Evolutionary conservation across 2,329 filamentous ascomycete species (phyloP).

Genomic region (Pyrenochaeta sp.): DNA sequence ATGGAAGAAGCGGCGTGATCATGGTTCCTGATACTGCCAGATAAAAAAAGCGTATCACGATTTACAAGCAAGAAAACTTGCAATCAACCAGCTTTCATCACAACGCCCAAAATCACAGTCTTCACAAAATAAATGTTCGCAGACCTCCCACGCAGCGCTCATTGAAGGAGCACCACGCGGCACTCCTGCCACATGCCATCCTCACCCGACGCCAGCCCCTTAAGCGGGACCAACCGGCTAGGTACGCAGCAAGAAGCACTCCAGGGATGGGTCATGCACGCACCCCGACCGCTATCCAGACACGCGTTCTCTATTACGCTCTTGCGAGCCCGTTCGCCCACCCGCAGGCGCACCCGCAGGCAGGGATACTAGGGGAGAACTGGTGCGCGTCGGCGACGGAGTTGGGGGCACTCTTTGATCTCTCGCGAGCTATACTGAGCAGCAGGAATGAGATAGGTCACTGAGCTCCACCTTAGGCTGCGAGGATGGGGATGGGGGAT

Average conservation of each 20-base stretch:
- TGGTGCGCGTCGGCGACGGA: slow-evolving; percentile 39
- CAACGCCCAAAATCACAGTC: too few species aligned
- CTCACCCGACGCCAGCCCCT: slow-evolving; percentile 14
- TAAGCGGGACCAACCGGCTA: slow-evolving; percentile 8
- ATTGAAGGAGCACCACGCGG: slow-evolving; percentile 3
- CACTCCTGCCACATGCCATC: slow-evolving; percentile 11
- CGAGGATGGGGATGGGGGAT: slow-evolving; percentile 36
- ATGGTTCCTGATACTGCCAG: too few species aligned
- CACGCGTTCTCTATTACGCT: not conserved
- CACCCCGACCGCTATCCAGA: slow-evolving; percentile 11
- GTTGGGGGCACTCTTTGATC: slow-evolving; percentile 43
- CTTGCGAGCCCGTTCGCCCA: slow-evolving; percentile 4
- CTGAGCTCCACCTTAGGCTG: slow-evolving; percentile 61
- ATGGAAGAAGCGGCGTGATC: too few species aligned
- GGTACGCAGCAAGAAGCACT: slow-evolving; percentile 2
- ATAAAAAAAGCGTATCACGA: too few species aligned
- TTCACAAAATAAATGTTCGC: too few species aligned
- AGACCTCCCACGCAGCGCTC: not conserved
- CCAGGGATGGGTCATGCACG: slow-evolving; percentile 10
- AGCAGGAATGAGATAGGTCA: slow-evolving; percentile 60
- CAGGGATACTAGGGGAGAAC: slow-evolving; percentile 12
- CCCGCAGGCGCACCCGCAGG: not conserved
- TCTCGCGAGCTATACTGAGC: slow-evolving; percentile 63
- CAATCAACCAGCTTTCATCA: too few species aligned
- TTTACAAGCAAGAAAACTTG: too few species aligned